Evolutionary conservation across 73 alveolate species (phyloP).

Genomic region (Strombidium stylifer): DNA sequence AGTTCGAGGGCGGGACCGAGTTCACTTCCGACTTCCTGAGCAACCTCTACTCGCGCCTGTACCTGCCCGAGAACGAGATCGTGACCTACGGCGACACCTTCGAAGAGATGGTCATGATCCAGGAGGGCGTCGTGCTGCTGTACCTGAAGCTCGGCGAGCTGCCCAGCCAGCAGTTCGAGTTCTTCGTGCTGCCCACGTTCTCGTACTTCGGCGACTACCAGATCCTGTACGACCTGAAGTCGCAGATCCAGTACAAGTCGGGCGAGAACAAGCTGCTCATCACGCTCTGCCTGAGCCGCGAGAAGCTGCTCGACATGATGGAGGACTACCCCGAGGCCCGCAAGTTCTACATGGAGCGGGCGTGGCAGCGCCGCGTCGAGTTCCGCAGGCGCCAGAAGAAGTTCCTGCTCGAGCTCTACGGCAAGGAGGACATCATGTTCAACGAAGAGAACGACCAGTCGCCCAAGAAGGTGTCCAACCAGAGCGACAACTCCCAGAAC

Average conservation of each 20-base stretch:
- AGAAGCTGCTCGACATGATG: slow-evolving; percentile 14
- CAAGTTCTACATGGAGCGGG: slow-evolving; percentile 21
- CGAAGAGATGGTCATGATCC: slow-evolving; percentile 49
- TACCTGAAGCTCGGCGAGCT: slow-evolving; percentile 18
- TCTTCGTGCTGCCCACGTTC: slow-evolving; percentile 49
- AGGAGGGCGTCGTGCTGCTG: slow-evolving; percentile 38
- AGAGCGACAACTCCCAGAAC: slow-evolving; percentile 1
- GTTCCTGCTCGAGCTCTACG: background rate
- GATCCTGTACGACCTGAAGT: slow-evolving; percentile 36
- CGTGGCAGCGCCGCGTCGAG: slow-evolving; percentile 42
- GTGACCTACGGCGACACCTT: slow-evolving; percentile 45
- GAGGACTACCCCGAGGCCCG: slow-evolving; percentile 40
- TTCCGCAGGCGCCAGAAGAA: slow-evolving; percentile 50
- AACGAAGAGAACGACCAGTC: slow-evolving; percentile 5
- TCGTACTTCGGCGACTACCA: slow-evolving; percentile 69
- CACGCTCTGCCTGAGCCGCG: slow-evolving; percentile 41
- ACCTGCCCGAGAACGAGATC: slow-evolving; percentile 51
- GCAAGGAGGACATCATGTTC: background rate
- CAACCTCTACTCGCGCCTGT: slow-evolving; percentile 46
- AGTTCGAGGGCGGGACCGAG: slow-evolving; percentile 50
- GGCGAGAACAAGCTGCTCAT: slow-evolving; percentile 27
- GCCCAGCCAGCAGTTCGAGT: slow-evolving; percentile 16
- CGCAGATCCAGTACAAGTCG: slow-evolving; percentile 44
- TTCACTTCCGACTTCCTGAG: slow-evolving; percentile 54
- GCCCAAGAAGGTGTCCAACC: background rate